Evolutionary conservation across 352 stramenopile species (phyloP).

Genomic region (Phytophthora crassamura): DNA sequence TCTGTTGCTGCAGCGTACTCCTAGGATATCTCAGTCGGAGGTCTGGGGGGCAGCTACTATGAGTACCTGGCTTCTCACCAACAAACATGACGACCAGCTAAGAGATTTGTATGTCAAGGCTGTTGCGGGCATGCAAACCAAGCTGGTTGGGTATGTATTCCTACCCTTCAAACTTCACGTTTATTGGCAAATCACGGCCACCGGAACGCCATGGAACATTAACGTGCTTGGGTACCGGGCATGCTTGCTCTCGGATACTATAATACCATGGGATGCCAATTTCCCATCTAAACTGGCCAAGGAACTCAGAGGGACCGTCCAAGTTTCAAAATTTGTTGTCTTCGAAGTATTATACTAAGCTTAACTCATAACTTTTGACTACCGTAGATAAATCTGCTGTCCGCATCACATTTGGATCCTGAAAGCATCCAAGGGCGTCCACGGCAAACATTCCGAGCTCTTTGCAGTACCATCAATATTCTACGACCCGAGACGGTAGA

Average conservation of each 20-base stretch:
- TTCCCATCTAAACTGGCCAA: slow-evolving; percentile 73
- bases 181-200: slow-evolving; percentile 45
- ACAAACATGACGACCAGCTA: slow-evolving; percentile 54
- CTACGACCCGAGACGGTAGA: slow-evolving; percentile 91
- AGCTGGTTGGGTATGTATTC: slow-evolving; percentile 52
- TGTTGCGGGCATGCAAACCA: slow-evolving; percentile 52
- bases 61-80: slow-evolving; percentile 74
- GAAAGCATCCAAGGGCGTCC: slow-evolving; percentile 55
- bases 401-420: slow-evolving; percentile 63
- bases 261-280: slow-evolving; percentile 61
- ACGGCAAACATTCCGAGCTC: slow-evolving; percentile 19
- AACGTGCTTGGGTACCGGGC: slow-evolving; percentile 88
- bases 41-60: slow-evolving; percentile 71
- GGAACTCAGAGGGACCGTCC: slow-evolving; percentile 64
- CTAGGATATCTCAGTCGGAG: slow-evolving; percentile 54
- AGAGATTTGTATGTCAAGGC: slow-evolving; percentile 61
- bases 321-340: slow-evolving; percentile 38
- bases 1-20: too few relatives aligned
- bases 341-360: neutral
- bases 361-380: neutral
- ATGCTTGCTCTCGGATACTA: slow-evolving; percentile 74
- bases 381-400: slow-evolving; percentile 77
- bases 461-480: slow-evolving; percentile 44
- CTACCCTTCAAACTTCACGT: slow-evolving; percentile 45
- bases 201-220: slow-evolving; percentile 81